Evolutionary conservation across 192 early-diverging fungal genomes (phyloP).

Genomic region (Backusella tarrabulga): DNA sequence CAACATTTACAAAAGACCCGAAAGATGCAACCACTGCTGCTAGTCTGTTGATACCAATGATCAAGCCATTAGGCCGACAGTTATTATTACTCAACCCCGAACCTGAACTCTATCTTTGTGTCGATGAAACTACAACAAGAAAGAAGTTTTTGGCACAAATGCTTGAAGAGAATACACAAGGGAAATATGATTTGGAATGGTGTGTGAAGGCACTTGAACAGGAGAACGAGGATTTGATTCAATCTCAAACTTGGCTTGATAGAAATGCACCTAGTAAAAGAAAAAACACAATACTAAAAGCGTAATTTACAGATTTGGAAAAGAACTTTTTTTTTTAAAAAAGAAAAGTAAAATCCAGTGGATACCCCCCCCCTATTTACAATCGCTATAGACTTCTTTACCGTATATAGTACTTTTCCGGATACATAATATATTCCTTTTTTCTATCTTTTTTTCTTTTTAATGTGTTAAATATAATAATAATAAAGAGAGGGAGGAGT

Average conservation of each 20-base stretch:
- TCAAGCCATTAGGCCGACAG: slow-evolving; percentile 47
- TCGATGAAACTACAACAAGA: slow-evolving; percentile 52
- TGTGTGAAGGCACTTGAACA: slow-evolving; percentile 65
- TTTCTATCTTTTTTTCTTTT: not conserved
- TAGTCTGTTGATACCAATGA: slow-evolving; percentile 45
- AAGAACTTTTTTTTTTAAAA: not conserved
- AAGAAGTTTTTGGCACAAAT: slow-evolving; percentile 48
- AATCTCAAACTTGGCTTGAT: slow-evolving; percentile 58
- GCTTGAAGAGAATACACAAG: slow-evolving; percentile 25
- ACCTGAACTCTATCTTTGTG: slow-evolving; percentile 56
- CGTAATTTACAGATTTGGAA: not conserved
- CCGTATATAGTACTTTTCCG: not conserved
- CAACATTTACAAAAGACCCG: slow-evolving; percentile 31
- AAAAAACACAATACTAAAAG: not conserved
- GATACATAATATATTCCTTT: not conserved
- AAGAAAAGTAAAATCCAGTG: not conserved
- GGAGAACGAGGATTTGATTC: slow-evolving; percentile 48
- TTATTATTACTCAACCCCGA: slow-evolving; percentile 29
- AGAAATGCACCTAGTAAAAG: slow-evolving; percentile 53
- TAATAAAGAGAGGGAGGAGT: too few species aligned
- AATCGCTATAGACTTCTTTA: not conserved
- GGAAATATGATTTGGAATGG: slow-evolving; percentile 54
- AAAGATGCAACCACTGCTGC: slow-evolving; percentile 69
- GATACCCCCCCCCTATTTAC: not conserved
- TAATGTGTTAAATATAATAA: too few species aligned